Percentiles rank a stretch among this genome's conserved stretches.
Evolutionary conservation across 2,329 filamentous ascomycete genomes (phyloP).

Genomic region (Diaporthe velutina): DNA sequence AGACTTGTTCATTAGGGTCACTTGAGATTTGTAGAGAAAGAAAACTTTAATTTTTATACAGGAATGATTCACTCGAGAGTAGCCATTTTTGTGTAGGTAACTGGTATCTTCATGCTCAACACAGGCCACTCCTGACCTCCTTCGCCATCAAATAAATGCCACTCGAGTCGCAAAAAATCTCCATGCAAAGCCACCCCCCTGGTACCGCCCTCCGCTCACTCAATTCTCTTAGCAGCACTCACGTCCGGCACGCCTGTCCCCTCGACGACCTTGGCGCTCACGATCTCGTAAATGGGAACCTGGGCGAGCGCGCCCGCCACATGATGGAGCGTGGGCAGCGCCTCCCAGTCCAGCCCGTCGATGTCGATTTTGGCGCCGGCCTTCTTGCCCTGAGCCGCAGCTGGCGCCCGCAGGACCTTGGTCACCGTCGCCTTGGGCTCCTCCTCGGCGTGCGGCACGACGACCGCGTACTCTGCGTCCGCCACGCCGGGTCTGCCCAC

Average conservation of each 20-base stretch:
- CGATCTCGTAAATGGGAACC: slow-evolving; percentile 68
- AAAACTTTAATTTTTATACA: neutral
- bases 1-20: too few species aligned
- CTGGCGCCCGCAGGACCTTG: slow-evolving; percentile 51
- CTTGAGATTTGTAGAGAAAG: neutral
- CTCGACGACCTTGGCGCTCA: slow-evolving; percentile 68
- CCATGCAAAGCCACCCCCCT: neutral
- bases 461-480: slow-evolving; percentile 66
- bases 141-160: neutral
- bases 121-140: neutral
- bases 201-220: neutral
- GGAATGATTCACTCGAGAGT: neutral
- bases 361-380: slow-evolving; percentile 59
- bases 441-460: slow-evolving; percentile 53
- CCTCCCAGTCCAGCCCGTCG: slow-evolving; percentile 63
- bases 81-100: neutral
- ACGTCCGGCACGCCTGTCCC: slow-evolving; percentile 49
- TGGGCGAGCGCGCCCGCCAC: slow-evolving; percentile 64
- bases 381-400: slow-evolving; percentile 22
- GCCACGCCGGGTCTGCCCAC: slow-evolving; percentile 49
- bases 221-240: slow-evolving; percentile 38
- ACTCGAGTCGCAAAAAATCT: neutral
- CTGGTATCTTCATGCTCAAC: slow-evolving; percentile 25
- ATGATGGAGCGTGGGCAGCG: slow-evolving; percentile 72
- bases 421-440: slow-evolving; percentile 46